Conservation (phyloP, 2,329 filamentous ascomycete genomes). For the Exophiala calicioides region DNA sequence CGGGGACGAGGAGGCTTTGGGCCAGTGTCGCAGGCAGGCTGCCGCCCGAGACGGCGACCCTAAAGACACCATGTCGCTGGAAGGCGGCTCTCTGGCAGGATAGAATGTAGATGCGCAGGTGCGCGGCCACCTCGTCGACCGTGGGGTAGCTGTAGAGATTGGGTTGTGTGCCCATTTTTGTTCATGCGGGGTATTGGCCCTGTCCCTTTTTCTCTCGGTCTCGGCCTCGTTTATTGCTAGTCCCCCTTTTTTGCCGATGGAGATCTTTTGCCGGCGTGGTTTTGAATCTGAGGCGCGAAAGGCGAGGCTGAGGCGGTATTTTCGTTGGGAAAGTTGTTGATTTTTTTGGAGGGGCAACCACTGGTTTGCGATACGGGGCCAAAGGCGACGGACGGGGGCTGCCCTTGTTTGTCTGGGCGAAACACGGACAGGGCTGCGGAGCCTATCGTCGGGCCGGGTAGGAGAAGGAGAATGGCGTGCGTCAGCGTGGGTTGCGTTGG, state of each 20-base stretch:
- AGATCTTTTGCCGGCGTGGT: too few species aligned
- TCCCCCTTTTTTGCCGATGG: neutral
- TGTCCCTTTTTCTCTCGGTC: neutral
- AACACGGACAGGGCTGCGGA: slow-evolving; percentile 2
- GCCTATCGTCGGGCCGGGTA: slow-evolving; percentile 8
- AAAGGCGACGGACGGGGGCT: too few species aligned
- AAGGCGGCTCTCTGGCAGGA: slow-evolving; percentile 78
- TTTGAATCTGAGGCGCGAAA: too few species aligned
- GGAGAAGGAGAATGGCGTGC: slow-evolving; percentile 16
- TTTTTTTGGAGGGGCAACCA: too few species aligned
- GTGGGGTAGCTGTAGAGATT: slow-evolving; percentile 78
- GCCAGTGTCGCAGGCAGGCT: slow-evolving; percentile 88
- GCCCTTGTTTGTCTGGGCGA: slow-evolving; percentile 1
- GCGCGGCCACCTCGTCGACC: slow-evolving; percentile 68
- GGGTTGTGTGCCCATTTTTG: slow-evolving; percentile 45
- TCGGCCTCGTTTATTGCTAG: too few species aligned
- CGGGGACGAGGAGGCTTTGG: slow-evolving; percentile 67
- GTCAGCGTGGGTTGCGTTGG: too few species aligned
- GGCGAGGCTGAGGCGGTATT: too few species aligned
- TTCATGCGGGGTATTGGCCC: neutral
- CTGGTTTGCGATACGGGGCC: slow-evolving; percentile 10
- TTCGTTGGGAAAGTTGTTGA: slow-evolving; percentile 1
- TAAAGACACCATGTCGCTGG: slow-evolving; percentile 79
- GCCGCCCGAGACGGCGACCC: slow-evolving; percentile 89
- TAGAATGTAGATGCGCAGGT: slow-evolving; percentile 80